Base-by-base conservation (phyloP, 1,139 yeast species). In the Pichia norvegensis region DNA sequence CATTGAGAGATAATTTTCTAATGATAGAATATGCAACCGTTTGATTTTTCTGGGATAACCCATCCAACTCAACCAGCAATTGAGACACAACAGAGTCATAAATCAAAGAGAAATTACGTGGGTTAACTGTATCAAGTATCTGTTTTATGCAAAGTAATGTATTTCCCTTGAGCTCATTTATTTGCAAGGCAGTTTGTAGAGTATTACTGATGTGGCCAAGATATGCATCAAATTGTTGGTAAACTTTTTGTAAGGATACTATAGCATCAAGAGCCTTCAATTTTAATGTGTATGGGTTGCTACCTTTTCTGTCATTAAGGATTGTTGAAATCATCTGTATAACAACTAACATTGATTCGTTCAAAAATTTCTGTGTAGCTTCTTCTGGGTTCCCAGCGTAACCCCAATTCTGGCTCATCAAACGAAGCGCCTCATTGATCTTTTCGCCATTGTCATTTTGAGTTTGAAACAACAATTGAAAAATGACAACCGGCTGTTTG, bases 171-270 rank as follows among this genome's bases (percentile, higher is more conserved):
- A 88, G 72, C 29, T 77, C 79, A 0, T 73, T 66, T 21, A 74
- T 74, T 36, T 82, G 90, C 29, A 90, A 65, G 0, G 94, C 83
- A 0, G 92, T 79, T 58, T 88, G 97, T 19, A 94, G 67, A 55
- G 95, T 85, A 1, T 95, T 84, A 48, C 88, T 82, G 5, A 94
- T 76, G 60, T 92, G 98, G 0, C 97, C 95, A 33, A 90, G 67
- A 0, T 95, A 92, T 4, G 87, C 76, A 2, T 84, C 78, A 17
- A 86, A 77, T 1, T 82, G 74, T 4, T 71, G 62, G 5, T 80
- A 78, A n/a, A 79, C 72, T 43, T 72, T 70, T 20, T 86, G 78
- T 36, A 90, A 66, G 52, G 82, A 78, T 40, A 80, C 78, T 36
- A 92, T 74, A 0, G 95, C 96, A 45, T 78, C 69, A 9, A 92